phyloP scores from a whole-genome alignment of 495 filamentous ascomycete genomes.

The Filosporella fistucella region DNA sequence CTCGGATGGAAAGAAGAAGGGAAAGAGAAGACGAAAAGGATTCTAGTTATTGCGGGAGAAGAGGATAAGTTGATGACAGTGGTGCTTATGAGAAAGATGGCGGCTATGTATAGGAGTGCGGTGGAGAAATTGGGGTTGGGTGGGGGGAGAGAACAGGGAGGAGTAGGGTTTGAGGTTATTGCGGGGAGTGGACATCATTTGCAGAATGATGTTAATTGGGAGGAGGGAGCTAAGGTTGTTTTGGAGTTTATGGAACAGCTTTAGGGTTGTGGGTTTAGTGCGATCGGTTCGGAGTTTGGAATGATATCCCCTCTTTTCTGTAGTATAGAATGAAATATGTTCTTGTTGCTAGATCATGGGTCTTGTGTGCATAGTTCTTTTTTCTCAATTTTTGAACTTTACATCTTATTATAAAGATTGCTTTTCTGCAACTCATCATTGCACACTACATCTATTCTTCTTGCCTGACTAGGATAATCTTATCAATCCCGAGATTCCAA shows the following conservation, averaged over 20 bases:
- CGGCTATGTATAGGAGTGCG: conserved; percentile 23
- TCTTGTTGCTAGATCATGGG: no score
- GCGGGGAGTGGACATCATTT: conserved; percentile 37
- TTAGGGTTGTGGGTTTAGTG: no score
- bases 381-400: no score
- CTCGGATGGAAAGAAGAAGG: conserved; percentile 18
- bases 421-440: no score
- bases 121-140: background rate
- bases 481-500: no score
- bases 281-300: no score
- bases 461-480: no score
- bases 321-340: no score
- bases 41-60: conserved; percentile 37
- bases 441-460: no score
- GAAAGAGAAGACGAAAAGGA: conserved; percentile 12
- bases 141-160: conserved; percentile 4
- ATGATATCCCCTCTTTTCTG: no score
- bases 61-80: conserved; percentile 30
- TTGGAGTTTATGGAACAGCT: conserved; percentile 31
- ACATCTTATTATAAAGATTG: no score
- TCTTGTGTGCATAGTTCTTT: no score
- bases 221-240: conserved; percentile 32
- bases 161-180: conserved; percentile 32
- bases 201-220: conserved; percentile 39
- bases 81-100: conserved; percentile 21